Base-by-base conservation (phyloP, 805 yeast genomes). In the Grigorovia humatica region DNA sequence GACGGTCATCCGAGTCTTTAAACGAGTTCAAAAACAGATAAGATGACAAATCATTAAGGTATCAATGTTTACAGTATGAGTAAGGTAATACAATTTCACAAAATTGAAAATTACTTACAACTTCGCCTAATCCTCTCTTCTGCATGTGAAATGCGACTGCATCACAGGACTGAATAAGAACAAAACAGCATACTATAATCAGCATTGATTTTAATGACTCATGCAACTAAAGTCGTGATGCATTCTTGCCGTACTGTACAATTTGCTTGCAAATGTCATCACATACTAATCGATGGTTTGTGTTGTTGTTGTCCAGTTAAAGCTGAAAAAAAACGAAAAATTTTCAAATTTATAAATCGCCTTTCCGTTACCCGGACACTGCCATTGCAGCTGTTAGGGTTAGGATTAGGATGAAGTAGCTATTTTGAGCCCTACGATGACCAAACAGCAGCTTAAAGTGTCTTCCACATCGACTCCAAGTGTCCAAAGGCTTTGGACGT, bases 61-160 rank as follows among this genome's bases (percentile, higher is more conserved):
- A 54, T 56, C 59, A 56, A 51, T 54, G 57, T 32, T 48, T 45
- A 52, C 51, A 47, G 43, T 45, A 32, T 44, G 45, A 38, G 51
- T 51, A 55, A 51, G 19, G 53, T 50, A 50, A 43, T 45, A 35
- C 51, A 32, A 55, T 57, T 55, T 58, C 19, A 47, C 58, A 38
- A 55, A 55, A 52, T 50, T 42, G n/a, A 17, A 43, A 27, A 52
- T 49, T 43, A 47, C 43, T 46, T 51, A 55, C 54, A 47, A 18
- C 48, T 23, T 23, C 27, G 27, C 27, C 27, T 23, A 23, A 3
- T 23, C 27, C 6, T 23, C 27, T 23, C 27, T 23, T 23, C 6
- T 23, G 6, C 27, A 23, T 23, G 27, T 23, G 15, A 4, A 32
- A 32, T 5, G 11, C 11, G 38, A 4, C 4, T 32, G 38, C 15